Evolutionary conservation across 2,329 filamentous ascomycete genomes (phyloP), one percentile per base, ranked within the genome.

Genomic region (Pestalotiopsis fici): DNA sequence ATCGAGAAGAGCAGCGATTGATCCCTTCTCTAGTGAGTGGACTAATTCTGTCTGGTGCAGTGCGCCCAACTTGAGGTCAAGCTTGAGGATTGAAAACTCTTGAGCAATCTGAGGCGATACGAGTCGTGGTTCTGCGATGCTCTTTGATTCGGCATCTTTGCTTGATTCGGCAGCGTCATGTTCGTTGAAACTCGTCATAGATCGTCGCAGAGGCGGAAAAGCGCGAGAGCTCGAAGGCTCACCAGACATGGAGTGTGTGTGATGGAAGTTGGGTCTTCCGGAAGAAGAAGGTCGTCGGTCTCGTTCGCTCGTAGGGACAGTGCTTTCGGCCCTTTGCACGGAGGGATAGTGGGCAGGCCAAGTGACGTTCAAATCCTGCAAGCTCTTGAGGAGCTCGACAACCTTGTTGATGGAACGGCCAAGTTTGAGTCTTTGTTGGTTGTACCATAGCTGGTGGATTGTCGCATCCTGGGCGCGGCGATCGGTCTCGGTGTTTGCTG

Each of bases 271-370:
- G 12, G 91, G 91, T 31, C 91, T 85, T 15, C 87, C 82, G 18
- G 87, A 84, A 31, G 85, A 83, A 61, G 79, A 39, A 72, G 78
- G 65, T 72, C 43, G 47, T 3, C 68, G 66, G 12, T 68, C 68
- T 64, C 65, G 55, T 15, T 62, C 31, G 3, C 31, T 65, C 13
- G 72, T 74, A n/a, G 81, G 74, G 31, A 78, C 75, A 57, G 81
- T 73, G 68, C 77, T 69, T 64, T 88, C 85, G 39, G 88, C 77
- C 70, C 89, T 85, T 76, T 94, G 90, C 3, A 95, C 90, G 2
- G 95, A 93, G 65, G 96, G 96, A 78, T 99, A 99, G 77, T 97
- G 93, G 37, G 95, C 95, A 1, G 96, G 96, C 96, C 96, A 98
- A 75, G 90, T 88, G 15, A 91, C 83, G 76, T 99, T 99, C 87